Conservation (phyloP, 2,329 filamentous ascomycete genomes). For the Orbilia javanica region DNA sequence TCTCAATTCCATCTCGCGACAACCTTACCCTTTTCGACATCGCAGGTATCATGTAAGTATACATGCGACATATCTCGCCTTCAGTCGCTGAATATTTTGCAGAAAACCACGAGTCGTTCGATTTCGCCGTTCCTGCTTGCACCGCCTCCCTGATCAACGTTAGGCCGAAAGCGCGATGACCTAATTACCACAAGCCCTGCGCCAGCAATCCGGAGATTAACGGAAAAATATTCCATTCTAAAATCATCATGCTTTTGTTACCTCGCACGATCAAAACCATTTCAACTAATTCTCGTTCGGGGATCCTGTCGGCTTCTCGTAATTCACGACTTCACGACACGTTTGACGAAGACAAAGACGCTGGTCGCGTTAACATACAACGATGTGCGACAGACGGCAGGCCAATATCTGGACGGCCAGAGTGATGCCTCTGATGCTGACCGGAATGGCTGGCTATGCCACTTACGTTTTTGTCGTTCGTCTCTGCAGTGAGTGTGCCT, state of each 20-base stretch:
- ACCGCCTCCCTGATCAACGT: constrained; percentile 32
- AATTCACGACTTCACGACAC: constrained; percentile 14
- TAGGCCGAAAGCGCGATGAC: constrained; percentile 36
- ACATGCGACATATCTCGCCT: constrained; percentile 1
- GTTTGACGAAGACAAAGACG: constrained; percentile 22
- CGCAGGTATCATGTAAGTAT: background rate
- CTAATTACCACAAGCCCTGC: constrained; percentile 22
- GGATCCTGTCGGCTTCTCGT: constrained; percentile 29
- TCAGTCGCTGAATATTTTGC: constrained; percentile 27
- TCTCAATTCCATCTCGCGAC: constrained; percentile 34
- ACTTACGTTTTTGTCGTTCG: constrained; percentile 78
- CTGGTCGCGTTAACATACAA: background rate
- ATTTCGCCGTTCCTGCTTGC: background rate
- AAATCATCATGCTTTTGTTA: constrained; percentile 51
- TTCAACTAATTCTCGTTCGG: constrained; percentile 29
- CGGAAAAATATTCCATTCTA: constrained; percentile 50
- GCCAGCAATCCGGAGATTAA: constrained; percentile 22
- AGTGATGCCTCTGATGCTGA: constrained; percentile 77
- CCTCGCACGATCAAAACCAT: constrained; percentile 28
- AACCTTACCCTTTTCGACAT: constrained; percentile 2
- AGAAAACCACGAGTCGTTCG: constrained; percentile 9
- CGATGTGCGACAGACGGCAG: constrained; percentile 52
- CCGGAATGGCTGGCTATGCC: constrained; percentile 75
- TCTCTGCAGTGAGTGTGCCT: constrained; percentile 73
- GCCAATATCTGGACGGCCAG: constrained; percentile 70